A percentile compares a stretch with the other conserved stretches of the same genome.
phyloP scores from a whole-genome alignment of 208 protist species.

The Perkinsela sp. region DNA sequence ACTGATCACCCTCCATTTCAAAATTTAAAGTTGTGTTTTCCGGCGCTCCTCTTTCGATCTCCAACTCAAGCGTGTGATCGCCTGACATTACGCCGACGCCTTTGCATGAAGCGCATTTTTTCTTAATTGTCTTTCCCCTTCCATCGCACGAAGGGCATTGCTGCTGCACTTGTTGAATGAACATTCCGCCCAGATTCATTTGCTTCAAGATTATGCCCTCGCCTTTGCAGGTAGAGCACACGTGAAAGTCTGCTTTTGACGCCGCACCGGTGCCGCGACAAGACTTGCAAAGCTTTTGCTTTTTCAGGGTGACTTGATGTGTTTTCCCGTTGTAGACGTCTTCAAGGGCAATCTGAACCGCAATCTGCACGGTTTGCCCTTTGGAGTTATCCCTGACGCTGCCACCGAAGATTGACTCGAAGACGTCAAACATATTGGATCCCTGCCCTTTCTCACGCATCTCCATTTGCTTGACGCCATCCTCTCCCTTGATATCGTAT shows the following conservation, averaged over 20 bases:
- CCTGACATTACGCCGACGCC: constrained; percentile 24
- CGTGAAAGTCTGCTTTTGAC: constrained; percentile 4
- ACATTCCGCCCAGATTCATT: constrained; percentile 24
- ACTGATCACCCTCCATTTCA: constrained; percentile 54
- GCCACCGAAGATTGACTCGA: constrained; percentile 16
- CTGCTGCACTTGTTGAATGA: constrained; percentile 33
- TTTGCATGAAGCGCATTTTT: constrained; percentile 29
- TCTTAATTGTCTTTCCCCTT: constrained; percentile 27
- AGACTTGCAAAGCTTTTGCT: constrained; percentile 49
- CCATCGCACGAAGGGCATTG: constrained; percentile 49
- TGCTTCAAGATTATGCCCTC: constrained; percentile 22
- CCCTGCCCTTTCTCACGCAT: constrained; percentile 6
- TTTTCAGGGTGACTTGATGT: constrained; percentile 22
- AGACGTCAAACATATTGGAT: constrained; percentile 10
- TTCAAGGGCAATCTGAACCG: constrained; percentile 42
- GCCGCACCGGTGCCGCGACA: constrained; percentile 27
- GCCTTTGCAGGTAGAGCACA: constrained; percentile 24
- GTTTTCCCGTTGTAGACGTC: constrained; percentile 67
- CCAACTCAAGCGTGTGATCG: constrained; percentile 12
- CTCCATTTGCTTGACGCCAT: constrained; percentile 39
- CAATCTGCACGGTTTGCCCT: constrained; percentile 33
- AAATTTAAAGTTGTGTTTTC: constrained; percentile 29
- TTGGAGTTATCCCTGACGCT: constrained; percentile 12
- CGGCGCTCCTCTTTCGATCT: constrained; percentile 27
- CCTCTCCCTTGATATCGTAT: constrained; percentile 63